Evolutionary conservation across 2,329 filamentous ascomycete species (phyloP).

Genomic region (Chaetomiaceae sp.): DNA sequence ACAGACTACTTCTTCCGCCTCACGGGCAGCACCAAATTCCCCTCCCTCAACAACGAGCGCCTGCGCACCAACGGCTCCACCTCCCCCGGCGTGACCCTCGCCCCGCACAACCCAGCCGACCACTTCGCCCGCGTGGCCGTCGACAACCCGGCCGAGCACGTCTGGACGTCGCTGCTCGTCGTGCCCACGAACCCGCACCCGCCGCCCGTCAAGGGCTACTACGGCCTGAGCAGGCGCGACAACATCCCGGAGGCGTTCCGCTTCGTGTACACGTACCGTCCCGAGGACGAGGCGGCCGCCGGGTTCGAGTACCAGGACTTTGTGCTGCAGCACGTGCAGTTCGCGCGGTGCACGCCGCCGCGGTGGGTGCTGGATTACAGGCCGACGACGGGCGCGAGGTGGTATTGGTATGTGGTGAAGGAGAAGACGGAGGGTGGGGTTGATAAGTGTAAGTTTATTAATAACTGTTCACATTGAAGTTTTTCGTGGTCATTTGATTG

Average conservation of each 20-base stretch:
- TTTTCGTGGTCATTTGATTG: background rate
- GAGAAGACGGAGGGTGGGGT: constrained; percentile 9
- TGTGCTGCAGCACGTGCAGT: background rate
- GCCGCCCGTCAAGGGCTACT: constrained; percentile 23
- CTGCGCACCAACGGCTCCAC: constrained; percentile 21
- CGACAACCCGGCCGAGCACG: constrained; percentile 10
- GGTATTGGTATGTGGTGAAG: constrained; percentile 20
- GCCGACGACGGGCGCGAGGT: background rate
- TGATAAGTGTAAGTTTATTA: constrained; percentile 11
- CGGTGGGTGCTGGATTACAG: background rate
- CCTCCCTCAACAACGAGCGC: constrained; percentile 13
- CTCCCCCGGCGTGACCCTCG: constrained; percentile 16
- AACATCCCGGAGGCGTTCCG: constrained; percentile 17
- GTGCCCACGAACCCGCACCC: constrained; percentile 24
- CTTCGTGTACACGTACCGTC: constrained; percentile 17
- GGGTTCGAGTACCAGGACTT: constrained; percentile 11
- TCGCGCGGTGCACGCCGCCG: background rate
- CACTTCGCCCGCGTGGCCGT: constrained; percentile 17
- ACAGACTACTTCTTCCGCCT: constrained; percentile 22
- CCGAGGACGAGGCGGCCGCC: constrained; percentile 6
- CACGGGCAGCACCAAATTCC: constrained; percentile 6
- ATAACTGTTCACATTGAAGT: no score
- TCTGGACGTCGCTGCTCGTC: constrained; percentile 3
- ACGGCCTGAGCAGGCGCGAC: constrained; percentile 17
- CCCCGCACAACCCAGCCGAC: constrained; percentile 17